Evolutionary conservation across 2,329 filamentous ascomycete species (phyloP), one percentile per base, ranked within the genome.

Genomic region (Phialemonium atrogriseum): DNA sequence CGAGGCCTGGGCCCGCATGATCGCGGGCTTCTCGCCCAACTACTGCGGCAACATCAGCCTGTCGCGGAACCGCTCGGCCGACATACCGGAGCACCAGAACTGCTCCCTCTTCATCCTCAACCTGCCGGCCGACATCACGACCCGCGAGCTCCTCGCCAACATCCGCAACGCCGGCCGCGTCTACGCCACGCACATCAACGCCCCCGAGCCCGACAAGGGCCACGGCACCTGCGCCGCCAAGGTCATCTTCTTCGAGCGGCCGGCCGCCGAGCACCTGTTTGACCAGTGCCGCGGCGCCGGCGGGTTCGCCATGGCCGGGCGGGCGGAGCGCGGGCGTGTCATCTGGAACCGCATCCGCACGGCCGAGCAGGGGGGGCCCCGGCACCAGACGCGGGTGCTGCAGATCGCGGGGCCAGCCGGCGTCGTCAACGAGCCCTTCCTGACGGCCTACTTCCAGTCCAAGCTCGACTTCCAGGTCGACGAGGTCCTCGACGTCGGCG

Each of bases 101-200:
- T 70, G 68, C 19, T 59, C 66, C 1, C 51, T 75, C 1, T 75
- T 68, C 62, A 40, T 76, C 16, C 68, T 62, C 2, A 66, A 68
- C 30, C 56, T 76, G 0, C 66, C 70, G 0, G 53, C 62, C 0
- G 39, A 55, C 32, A 48, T 66, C 24, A 60, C 53, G 2, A 55
- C 62, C 24, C 40, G 48, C 16, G 54, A 63, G 40, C 63, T 75
- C 1, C 59, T 75, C 2, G 35, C 43, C 2, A 39, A 52, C 3
- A 60, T 75, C 25, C 56, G 59, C 9, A 44, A 55, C 37, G 51
- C 64, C 18, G 71, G 71, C 3, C 68, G 71, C 34, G 50, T 75
- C 9, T 73, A 56, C 44, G 66, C 66, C 27, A 56, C 56, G 2
- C 64, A 65, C 35, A 66, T 76, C 52, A 75, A 72, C 52, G 46